phyloP scores from a whole-genome alignment of 768 basidiomycete species.

The Lepiota brunneoincarnata region DNA sequence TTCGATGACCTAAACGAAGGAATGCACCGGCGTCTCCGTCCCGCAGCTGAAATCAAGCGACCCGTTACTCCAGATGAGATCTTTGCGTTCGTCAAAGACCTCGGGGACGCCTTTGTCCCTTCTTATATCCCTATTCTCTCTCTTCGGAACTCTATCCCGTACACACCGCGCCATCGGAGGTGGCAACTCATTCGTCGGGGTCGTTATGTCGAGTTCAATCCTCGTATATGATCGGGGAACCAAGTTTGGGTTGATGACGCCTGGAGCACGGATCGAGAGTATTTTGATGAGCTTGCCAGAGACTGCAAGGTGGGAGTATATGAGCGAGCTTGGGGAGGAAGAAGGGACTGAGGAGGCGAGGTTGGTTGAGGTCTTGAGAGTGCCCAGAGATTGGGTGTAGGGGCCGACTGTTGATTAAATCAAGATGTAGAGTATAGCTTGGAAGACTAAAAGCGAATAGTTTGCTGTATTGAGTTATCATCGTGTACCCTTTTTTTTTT shows the following conservation, averaged over 20 bases:
- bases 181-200: constrained; percentile 95
- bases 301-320: constrained; percentile 89
- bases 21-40: constrained; percentile 58
- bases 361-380: constrained; percentile 57
- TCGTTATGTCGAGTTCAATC: constrained; percentile 93
- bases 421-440: not conserved
- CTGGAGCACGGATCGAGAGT: constrained; percentile 85
- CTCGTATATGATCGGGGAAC: constrained; percentile 86
- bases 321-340: constrained; percentile 65
- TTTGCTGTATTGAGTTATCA: no score
- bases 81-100: constrained; percentile 68
- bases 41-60: constrained; percentile 35
- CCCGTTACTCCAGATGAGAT: constrained; percentile 65
- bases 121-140: constrained; percentile 88
- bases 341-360: constrained; percentile 67
- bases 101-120: constrained; percentile 82
- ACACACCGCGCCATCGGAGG: constrained; percentile 65
- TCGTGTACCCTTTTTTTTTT: no score
- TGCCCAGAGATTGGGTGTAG: constrained; percentile 64
- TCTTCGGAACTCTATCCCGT: constrained; percentile 51
- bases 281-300: constrained; percentile 89
- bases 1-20: constrained; percentile 87
- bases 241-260: constrained; percentile 82
- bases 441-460: no score
- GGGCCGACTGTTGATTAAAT: not conserved